Evolutionary conservation across 2,329 filamentous ascomycete genomes (phyloP).

Genomic region (Talaromyces atroroseus): DNA sequence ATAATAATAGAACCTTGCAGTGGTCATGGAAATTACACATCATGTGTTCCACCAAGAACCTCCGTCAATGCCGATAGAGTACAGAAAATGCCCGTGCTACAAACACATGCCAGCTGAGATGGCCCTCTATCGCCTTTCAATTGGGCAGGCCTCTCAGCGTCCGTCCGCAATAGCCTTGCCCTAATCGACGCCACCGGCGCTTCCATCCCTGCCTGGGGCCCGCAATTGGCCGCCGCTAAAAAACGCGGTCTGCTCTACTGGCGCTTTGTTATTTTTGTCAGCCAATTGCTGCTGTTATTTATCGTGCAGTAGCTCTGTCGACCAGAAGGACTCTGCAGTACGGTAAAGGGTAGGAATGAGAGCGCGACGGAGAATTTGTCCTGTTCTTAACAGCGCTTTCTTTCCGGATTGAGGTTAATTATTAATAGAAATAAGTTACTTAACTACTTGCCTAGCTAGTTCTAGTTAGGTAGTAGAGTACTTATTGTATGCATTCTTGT

Average conservation of each 20-base stretch:
- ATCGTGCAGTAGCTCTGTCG: too few species aligned
- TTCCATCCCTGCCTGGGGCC: neutral
- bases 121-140: constrained; percentile 33
- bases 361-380: neutral
- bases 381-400: neutral
- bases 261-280: neutral
- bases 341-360: neutral
- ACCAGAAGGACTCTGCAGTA: too few species aligned
- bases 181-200: constrained; percentile 14
- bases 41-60: neutral
- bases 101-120: constrained; percentile 24
- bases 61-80: neutral
- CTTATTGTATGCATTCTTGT: neutral
- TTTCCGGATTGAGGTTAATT: neutral
- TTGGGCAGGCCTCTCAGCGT: constrained; percentile 32
- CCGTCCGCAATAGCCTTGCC: constrained; percentile 12
- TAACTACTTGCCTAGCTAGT: neutral
- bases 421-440: neutral
- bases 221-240: neutral
- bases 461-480: neutral
- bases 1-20: neutral
- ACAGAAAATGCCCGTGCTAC: neutral
- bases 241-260: neutral
- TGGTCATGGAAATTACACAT: neutral
- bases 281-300: neutral